Evolutionary conservation across 2,329 filamentous ascomycete species (phyloP).

Genomic region (Hypoxylon sp.): DNA sequence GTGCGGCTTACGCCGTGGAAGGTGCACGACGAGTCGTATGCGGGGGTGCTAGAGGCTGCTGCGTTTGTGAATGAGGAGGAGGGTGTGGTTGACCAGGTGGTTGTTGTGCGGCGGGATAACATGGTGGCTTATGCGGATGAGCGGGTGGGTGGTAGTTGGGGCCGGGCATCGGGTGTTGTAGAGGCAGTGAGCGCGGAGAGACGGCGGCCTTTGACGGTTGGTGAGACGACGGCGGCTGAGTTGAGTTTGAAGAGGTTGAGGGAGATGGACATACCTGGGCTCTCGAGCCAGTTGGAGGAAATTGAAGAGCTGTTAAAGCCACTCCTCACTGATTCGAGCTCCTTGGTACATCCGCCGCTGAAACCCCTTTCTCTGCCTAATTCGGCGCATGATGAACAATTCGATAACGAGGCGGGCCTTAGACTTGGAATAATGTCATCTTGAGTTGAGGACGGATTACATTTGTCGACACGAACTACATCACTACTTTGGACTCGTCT

Average conservation of each 20-base stretch:
- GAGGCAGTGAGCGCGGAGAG: conserved; percentile 52
- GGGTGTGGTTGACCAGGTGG: conserved; percentile 54
- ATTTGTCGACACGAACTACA: neutral
- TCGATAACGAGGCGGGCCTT: conserved; percentile 29
- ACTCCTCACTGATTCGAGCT: conserved; percentile 18
- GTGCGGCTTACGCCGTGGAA: conserved; percentile 60
- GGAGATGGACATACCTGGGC: conserved; percentile 35
- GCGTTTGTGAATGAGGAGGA: conserved; percentile 56
- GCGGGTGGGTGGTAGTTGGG: conserved; percentile 20
- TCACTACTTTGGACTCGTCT: neutral
- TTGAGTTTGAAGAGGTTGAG: conserved; percentile 50
- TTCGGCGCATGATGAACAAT: conserved; percentile 18
- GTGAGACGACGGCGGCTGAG: conserved; percentile 49
- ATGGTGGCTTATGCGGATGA: conserved; percentile 54
- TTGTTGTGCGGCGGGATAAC: conserved; percentile 59
- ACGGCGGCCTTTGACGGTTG: conserved; percentile 49
- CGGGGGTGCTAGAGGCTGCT: conserved; percentile 58
- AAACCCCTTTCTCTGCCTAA: conserved; percentile 23
- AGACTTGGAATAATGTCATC: conserved; percentile 15
- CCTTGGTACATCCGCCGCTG: conserved; percentile 13
- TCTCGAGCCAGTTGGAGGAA: conserved; percentile 47
- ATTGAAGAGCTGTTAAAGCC: conserved; percentile 49
- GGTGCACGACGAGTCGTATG: conserved; percentile 64
- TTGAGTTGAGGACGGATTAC: neutral
- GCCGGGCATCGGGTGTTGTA: conserved; percentile 37